A percentile compares a stretch with the other conserved stretches of the same genome.
Conservation (phyloP, 2,329 filamentous ascomycete genomes). For the Emergomyces pasteurianus region DNA sequence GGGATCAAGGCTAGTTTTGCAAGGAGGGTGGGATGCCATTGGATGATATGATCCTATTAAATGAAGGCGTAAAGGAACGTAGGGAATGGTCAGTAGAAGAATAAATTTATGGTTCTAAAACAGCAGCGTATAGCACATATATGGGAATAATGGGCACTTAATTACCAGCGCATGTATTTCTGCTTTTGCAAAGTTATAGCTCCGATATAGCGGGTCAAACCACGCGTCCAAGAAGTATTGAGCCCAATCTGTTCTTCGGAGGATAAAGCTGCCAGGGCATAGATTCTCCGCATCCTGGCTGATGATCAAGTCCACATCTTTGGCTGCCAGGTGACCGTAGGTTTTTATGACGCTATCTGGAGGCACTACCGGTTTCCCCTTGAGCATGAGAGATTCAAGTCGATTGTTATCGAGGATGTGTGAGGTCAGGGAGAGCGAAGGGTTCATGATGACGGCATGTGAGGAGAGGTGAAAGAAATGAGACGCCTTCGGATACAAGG, state of each 20-base stretch:
- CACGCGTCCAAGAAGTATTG: slow-evolving; percentile 88
- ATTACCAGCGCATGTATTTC: slow-evolving; percentile 81
- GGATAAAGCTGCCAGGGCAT: slow-evolving; percentile 61
- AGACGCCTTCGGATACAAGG: slow-evolving; percentile 60
- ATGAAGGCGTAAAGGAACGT: background rate
- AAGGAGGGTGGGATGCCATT: slow-evolving; percentile 95
- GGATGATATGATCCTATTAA: slow-evolving; percentile 66
- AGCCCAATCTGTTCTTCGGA: slow-evolving; percentile 79
- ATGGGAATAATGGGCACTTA: slow-evolving; percentile 16
- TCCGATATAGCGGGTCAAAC: slow-evolving; percentile 89
- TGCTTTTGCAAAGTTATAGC: slow-evolving; percentile 92
- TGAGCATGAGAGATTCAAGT: slow-evolving; percentile 70
- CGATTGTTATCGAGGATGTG: slow-evolving; percentile 55
- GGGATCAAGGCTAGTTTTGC: slow-evolving; percentile 84
- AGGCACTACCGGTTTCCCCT: slow-evolving; percentile 75
- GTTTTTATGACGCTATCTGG: slow-evolving; percentile 97
- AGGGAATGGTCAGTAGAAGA: background rate
- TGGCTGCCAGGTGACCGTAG: slow-evolving; percentile 64
- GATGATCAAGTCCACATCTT: slow-evolving; percentile 68
- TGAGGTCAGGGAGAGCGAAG: slow-evolving; percentile 53
- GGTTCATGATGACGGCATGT: slow-evolving; percentile 81
- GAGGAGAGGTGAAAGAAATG: slow-evolving; percentile 84
- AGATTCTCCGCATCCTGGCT: slow-evolving; percentile 77
- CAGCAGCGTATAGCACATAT: background rate
- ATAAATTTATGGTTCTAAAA: slow-evolving; percentile 18